Evolutionary conservation across 768 basidiomycete genomes (phyloP).

Genomic region (Xerocomellus dryophilus): DNA sequence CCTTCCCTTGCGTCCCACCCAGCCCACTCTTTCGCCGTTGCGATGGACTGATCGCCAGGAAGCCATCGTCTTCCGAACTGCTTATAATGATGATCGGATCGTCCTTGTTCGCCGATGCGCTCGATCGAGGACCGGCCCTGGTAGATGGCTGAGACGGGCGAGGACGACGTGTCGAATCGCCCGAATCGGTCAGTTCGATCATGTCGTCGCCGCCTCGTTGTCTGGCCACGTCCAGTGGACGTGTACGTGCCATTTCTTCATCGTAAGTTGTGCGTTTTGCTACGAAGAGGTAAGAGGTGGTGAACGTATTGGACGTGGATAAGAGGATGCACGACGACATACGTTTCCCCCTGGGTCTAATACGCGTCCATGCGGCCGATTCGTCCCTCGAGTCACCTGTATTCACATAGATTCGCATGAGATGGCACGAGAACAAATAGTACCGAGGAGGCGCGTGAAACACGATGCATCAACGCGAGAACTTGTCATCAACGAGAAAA

Average conservation of each 20-base stretch:
- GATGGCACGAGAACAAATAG: not conserved
- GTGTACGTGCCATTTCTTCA: slow-evolving; percentile 2
- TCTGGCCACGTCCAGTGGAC: slow-evolving; percentile 13
- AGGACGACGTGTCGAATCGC: slow-evolving; percentile 5
- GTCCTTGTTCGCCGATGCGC: not conserved
- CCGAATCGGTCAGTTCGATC: slow-evolving; percentile 27
- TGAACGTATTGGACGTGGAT: not conserved
- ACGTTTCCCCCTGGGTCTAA: slow-evolving; percentile 16
- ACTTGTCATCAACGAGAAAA: not conserved
- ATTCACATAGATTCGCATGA: not conserved
- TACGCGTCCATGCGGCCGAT: slow-evolving; percentile 17
- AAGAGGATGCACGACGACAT: not conserved
- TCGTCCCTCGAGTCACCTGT: slow-evolving; percentile 4
- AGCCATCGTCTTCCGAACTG: slow-evolving; percentile 16
- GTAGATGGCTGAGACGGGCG: slow-evolving; percentile 4
- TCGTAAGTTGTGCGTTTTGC: slow-evolving; percentile 12
- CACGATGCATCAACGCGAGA: not conserved
- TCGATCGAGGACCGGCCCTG: not conserved
- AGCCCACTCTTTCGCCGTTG: not conserved
- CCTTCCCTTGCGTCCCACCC: not conserved
- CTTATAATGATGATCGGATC: slow-evolving; percentile 28
- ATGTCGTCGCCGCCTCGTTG: not conserved
- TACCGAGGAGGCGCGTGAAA: not conserved
- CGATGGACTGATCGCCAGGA: not conserved
- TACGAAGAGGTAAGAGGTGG: not conserved